These are phyloP conservation scores for Mucor plumbeus DNA, from an alignment of 371 early-diverging fungal genomes.

Conservation along the genomic window DNA sequence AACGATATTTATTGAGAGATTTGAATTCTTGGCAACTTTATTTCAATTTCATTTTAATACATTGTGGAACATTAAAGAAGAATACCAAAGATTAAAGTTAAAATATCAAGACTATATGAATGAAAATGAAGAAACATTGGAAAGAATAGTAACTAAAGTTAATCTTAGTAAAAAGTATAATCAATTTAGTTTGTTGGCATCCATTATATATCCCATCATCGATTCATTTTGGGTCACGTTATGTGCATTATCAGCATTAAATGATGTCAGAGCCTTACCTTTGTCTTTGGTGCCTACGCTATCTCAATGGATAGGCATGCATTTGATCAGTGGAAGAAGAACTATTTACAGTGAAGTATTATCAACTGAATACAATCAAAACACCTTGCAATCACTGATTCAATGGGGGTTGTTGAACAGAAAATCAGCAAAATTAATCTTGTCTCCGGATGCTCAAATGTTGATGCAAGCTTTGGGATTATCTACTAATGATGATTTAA, in stretches of 20 bases:
- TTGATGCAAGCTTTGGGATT: slow-evolving; percentile 36
- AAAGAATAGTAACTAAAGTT: slow-evolving; percentile 9
- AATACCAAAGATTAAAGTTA: slow-evolving; percentile 5
- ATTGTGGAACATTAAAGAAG: slow-evolving; percentile 27
- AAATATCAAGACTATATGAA: slow-evolving; percentile 9
- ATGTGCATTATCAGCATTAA: slow-evolving; percentile 34
- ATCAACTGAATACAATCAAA: slow-evolving; percentile 35
- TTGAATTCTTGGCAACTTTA: slow-evolving; percentile 32
- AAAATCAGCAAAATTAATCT: slow-evolving; percentile 26
- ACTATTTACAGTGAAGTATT: slow-evolving; percentile 44
- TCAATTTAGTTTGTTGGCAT: slow-evolving; percentile 34
- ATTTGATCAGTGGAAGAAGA: slow-evolving; percentile 43
- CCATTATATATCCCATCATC: slow-evolving; percentile 38
- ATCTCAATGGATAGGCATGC: slow-evolving; percentile 45
- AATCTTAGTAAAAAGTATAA: slow-evolving; percentile 9
- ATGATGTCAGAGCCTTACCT: slow-evolving; percentile 31
- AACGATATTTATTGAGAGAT: slow-evolving; percentile 26
- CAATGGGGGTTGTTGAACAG: slow-evolving; percentile 24
- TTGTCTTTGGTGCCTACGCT: slow-evolving; percentile 30
- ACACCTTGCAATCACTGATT: slow-evolving; percentile 25
- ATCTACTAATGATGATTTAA: slow-evolving; percentile 33
- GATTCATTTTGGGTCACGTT: slow-evolving; percentile 40
- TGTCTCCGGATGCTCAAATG: slow-evolving; percentile 42
- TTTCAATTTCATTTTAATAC: slow-evolving; percentile 27
- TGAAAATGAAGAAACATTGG: background rate